Conservation (phyloP, 2,329 filamentous ascomycete genomes). For the Zasmidium angulare region DNA sequence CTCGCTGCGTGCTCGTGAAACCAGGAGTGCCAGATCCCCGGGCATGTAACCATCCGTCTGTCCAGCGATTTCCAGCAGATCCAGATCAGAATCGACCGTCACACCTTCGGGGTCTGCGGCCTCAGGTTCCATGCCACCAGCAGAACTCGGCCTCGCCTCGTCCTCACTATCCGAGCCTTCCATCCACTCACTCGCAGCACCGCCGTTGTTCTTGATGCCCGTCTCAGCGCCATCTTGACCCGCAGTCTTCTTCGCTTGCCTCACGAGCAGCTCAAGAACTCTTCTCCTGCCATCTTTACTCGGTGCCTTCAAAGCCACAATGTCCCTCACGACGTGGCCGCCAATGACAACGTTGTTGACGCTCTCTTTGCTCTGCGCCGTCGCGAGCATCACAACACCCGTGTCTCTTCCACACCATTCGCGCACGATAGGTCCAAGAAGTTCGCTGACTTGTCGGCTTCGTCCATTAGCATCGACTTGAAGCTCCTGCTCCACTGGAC, state of each 20-base stretch:
- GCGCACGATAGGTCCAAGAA: slow-evolving; percentile 76
- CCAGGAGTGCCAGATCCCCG: slow-evolving; percentile 82
- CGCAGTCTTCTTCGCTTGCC: slow-evolving; percentile 31
- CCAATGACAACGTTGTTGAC: slow-evolving; percentile 88
- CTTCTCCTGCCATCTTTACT: slow-evolving; percentile 85
- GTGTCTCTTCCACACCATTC: slow-evolving; percentile 80
- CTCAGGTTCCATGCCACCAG: slow-evolving; percentile 43
- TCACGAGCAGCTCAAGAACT: slow-evolving; percentile 76
- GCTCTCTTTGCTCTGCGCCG: slow-evolving; percentile 88
- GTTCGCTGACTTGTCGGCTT: slow-evolving; percentile 88
- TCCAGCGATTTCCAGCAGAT: slow-evolving; percentile 89
- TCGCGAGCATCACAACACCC: slow-evolving; percentile 82
- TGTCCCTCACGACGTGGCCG: slow-evolving; percentile 89
- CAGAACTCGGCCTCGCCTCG: slow-evolving; percentile 46
- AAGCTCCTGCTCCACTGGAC: slow-evolving; percentile 89
- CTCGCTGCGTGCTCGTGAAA: slow-evolving; percentile 85
- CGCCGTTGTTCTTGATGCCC: slow-evolving; percentile 15
- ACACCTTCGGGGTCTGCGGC: slow-evolving; percentile 55
- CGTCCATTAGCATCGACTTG: slow-evolving; percentile 92
- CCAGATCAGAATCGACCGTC: slow-evolving; percentile 71
- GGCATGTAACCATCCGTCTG: slow-evolving; percentile 98
- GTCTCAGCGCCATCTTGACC: slow-evolving; percentile 14
- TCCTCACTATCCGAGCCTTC: slow-evolving; percentile 59
- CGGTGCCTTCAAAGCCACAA: slow-evolving; percentile 83
- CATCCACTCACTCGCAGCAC: slow-evolving; percentile 60